Conservation (phyloP, 2,329 filamentous ascomycete genomes). For the Parastagonospora avenae region DNA sequence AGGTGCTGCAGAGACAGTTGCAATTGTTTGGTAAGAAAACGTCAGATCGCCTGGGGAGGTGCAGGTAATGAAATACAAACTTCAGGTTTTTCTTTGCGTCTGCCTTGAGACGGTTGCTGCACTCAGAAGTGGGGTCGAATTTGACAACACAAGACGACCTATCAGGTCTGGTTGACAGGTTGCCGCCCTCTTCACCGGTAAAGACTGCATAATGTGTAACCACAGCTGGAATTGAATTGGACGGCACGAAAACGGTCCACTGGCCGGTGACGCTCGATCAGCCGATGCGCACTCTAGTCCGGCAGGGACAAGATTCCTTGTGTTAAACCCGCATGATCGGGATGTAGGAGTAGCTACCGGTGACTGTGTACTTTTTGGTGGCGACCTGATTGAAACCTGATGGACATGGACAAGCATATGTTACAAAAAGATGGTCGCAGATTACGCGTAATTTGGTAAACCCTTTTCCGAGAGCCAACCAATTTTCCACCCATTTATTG, state of each 20-base stretch:
- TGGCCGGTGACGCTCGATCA: not conserved
- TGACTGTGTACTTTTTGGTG: no score
- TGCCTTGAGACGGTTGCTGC: not conserved
- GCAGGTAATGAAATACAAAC: not conserved
- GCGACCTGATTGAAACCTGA: no score
- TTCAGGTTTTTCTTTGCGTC: not conserved
- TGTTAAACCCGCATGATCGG: no score
- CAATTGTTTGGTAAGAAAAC: not conserved
- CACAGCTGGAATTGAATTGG: not conserved
- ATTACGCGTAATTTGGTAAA: not conserved
- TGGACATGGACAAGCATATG: not conserved
- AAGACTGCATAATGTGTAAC: conserved; percentile 1
- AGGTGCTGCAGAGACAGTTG: no score
- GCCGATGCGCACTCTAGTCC: not conserved
- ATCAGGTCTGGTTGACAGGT: not conserved
- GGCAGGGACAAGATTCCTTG: no score
- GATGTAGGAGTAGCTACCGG: no score
- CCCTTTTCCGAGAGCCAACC: conserved; percentile 9
- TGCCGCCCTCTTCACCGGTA: not conserved
- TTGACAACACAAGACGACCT: not conserved
- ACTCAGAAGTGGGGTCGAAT: not conserved
- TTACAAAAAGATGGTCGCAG: not conserved
- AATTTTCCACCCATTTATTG: conserved; percentile 20
- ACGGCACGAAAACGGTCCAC: not conserved
- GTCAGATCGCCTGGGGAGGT: no score